Conservation (phyloP, 2,329 filamentous ascomycete genomes). For the Aspergillus aculeatus region DNA sequence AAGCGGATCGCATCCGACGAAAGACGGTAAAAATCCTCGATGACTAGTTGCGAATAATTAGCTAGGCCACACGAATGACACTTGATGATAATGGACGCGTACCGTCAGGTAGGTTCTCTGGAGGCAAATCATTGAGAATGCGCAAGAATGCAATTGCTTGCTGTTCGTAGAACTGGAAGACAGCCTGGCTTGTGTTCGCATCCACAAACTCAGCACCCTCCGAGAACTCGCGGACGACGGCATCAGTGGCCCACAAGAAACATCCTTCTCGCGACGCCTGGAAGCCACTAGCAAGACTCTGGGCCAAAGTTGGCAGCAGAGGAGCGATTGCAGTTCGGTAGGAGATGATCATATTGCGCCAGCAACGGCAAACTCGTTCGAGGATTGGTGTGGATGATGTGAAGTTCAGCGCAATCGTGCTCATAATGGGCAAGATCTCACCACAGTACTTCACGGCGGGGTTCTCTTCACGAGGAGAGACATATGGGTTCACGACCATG, state of each 20-base stretch:
- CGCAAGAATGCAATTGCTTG: conserved; percentile 88
- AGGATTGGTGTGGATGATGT: conserved; percentile 82
- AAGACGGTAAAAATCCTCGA: conserved; percentile 95
- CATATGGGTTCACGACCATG: conserved; percentile 72
- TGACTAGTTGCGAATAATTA: conserved; percentile 53
- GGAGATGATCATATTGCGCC: conserved; percentile 94
- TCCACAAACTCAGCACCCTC: conserved; percentile 85
- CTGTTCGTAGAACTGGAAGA: conserved; percentile 92
- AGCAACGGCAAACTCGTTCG: conserved; percentile 90
- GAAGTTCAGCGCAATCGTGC: conserved; percentile 85
- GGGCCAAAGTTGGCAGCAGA: conserved; percentile 78
- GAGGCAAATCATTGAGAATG: conserved; percentile 80
- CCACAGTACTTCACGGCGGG: conserved; percentile 95
- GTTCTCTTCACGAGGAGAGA: conserved; percentile 70
- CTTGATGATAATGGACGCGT: conserved; percentile 24
- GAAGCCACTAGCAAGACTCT: conserved; percentile 84
- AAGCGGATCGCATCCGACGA: conserved; percentile 89
- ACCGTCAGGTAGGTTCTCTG: conserved; percentile 71
- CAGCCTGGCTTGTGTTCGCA: conserved; percentile 75
- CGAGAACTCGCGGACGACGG: conserved; percentile 92
- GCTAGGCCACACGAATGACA: neutral
- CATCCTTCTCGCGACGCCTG: conserved; percentile 84
- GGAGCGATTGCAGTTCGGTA: conserved; percentile 88
- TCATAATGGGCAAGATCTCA: conserved; percentile 84
- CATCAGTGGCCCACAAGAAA: conserved; percentile 97